A percentile compares a stretch with the other conserved stretches of the same genome.
These are phyloP conservation scores for Baorangia bicolor DNA, from an alignment of 768 basidiomycete species.

Conservation along the genomic window DNA sequence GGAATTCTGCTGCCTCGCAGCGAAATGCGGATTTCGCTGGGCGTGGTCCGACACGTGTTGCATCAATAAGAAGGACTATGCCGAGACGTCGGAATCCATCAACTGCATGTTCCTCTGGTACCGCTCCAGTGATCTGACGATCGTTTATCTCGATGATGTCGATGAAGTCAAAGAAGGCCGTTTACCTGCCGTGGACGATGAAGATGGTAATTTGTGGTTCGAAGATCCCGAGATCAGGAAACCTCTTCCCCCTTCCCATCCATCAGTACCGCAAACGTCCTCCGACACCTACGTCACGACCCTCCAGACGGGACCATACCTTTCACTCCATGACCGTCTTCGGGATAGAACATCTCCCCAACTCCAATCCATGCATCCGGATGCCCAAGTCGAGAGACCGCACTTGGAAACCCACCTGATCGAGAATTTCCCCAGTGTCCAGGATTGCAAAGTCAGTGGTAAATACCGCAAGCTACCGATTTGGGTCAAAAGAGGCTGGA, in stretches of 20 bases:
- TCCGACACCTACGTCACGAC: slow-evolving; percentile 1
- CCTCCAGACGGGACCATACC: not conserved
- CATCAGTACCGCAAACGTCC: not conserved
- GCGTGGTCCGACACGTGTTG: slow-evolving; percentile 32
- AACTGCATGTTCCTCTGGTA: slow-evolving; percentile 33
- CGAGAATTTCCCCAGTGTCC: not conserved
- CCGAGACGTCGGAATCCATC: slow-evolving; percentile 29
- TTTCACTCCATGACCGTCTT: slow-evolving; percentile 13
- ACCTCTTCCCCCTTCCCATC: slow-evolving; percentile 10
- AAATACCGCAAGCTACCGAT: slow-evolving; percentile 8
- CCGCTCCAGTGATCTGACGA: slow-evolving; percentile 23
- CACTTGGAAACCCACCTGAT: slow-evolving; percentile 11
- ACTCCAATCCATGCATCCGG: slow-evolving; percentile 13
- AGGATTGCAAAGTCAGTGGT: not conserved
- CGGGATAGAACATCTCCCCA: not conserved
- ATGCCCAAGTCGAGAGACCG: slow-evolving; percentile 23
- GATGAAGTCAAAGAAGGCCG: slow-evolving; percentile 22
- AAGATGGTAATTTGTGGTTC: slow-evolving; percentile 10
- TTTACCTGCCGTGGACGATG: not conserved
- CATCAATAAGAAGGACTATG: slow-evolving; percentile 24
- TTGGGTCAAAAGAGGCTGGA: slow-evolving; percentile 29
- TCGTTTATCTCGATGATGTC: slow-evolving; percentile 30
- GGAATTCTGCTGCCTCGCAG: slow-evolving; percentile 29
- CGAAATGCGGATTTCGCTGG: slow-evolving; percentile 32
- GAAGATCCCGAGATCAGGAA: slow-evolving; percentile 14